Base-by-base conservation (phyloP, 257 asterid genomes). In the Cruciata laevipes region DNA sequence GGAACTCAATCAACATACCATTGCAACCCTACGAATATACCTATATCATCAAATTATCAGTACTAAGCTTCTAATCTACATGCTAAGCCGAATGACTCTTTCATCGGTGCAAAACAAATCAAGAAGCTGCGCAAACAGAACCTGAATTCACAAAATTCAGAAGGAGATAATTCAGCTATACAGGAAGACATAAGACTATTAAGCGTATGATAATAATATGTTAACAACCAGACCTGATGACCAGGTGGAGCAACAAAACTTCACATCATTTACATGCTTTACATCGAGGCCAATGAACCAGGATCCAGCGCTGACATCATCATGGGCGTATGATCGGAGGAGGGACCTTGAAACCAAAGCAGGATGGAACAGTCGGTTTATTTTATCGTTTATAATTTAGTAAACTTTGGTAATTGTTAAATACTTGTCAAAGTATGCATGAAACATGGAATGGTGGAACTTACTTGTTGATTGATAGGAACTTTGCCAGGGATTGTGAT, bases 221-320 rank as follows among this genome's bases (percentile, higher is more conserved):
- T 79, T 16, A 1, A 49, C 27, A 66, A 66, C 42, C 73, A 69
- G 62, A 88, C 95, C 98, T 83, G 98, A 74, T 60, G 92, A 75
- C 91, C 85, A 81, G 73, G 95, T 82, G 33, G 97, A 81, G 76
- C 98, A 89, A 81, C 98, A 92, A 80, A 92, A 89, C 82, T 83
- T 92, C 66, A 79, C 83, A 82, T 92, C 97, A 73, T 87, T 93
- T 42, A 89, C 75, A 65, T 92, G 86, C 68, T 87, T 85, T 68
- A 82, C 90, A 80, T 89, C 89, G 68, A 87, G 84, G 60, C 98
- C 97, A 44, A 87, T 84, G 80, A 92, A 87, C 98, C 97, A 91
- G 66, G 98, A 89, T 52, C 97, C 98, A 37, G 80, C 85, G 68
- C 93, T 91, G 63, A 91, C 86, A 78, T 91, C 98, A 63, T 91